Conservation (phyloP, 192 early-diverging fungal species). For the Backusella luteola region DNA sequence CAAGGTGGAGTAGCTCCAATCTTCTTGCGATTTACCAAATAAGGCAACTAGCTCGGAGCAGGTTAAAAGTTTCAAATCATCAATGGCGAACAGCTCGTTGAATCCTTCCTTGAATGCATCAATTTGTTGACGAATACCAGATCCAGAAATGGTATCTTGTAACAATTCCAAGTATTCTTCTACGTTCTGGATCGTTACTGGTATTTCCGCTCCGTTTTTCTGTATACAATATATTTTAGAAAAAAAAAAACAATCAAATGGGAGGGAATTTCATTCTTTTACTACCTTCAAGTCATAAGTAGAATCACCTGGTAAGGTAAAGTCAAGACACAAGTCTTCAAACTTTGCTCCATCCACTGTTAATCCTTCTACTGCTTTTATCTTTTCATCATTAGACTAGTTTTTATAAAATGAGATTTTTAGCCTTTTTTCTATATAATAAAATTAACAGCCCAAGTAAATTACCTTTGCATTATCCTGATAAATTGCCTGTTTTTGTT, state of each 20-base stretch:
- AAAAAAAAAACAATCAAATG: not conserved
- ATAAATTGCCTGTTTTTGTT: conserved; percentile 59
- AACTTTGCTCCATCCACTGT: conserved; percentile 50
- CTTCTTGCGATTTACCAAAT: conserved; percentile 68
- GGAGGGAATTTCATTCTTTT: not conserved
- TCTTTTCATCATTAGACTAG: conserved; percentile 37
- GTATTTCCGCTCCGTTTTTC: conserved; percentile 57
- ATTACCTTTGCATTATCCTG: conserved; percentile 42
- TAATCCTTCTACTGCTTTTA: conserved; percentile 45
- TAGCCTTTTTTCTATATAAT: not conserved
- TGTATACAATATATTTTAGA: not conserved
- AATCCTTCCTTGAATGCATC: conserved; percentile 84
- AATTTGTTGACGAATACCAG: conserved; percentile 67
- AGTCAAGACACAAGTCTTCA: conserved; percentile 77
- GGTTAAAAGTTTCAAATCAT: conserved; percentile 67
- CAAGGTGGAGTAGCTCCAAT: conserved; percentile 75
- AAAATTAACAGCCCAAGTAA: not conserved
- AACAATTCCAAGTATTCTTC: conserved; percentile 71
- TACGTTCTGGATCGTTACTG: conserved; percentile 83
- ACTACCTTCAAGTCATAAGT: conserved; percentile 59
- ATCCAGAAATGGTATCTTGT: conserved; percentile 59
- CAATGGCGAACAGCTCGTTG: conserved; percentile 72
- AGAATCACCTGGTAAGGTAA: conserved; percentile 83
- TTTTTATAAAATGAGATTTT: not conserved
- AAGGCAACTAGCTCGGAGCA: conserved; percentile 69